Evolutionary conservation across 306 rosid genomes (phyloP).

Genomic region (Dryas drummondii): DNA sequence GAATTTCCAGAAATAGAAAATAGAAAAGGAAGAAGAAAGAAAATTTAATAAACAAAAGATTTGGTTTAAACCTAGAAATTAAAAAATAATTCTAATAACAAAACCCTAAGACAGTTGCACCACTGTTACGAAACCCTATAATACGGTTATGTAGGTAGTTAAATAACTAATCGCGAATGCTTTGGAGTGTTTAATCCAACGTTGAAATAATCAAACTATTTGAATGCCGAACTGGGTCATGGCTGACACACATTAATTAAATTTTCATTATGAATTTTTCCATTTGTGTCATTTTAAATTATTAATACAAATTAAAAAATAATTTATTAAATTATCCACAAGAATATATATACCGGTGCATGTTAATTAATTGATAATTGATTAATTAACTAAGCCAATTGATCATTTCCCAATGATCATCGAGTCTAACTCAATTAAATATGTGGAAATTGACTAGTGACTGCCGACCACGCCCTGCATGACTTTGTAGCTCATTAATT

Average conservation of each 20-base stretch:
- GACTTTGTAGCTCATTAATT: conserved; percentile 16
- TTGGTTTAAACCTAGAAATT: not conserved
- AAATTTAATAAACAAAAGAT: not conserved
- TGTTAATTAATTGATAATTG: not conserved
- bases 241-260: conserved; percentile 15
- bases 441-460: conserved; percentile 9
- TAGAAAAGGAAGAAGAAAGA: not conserved
- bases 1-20: too few species aligned
- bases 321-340: not conserved
- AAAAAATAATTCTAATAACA: not conserved
- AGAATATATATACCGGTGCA: not conserved
- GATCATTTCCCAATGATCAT: conserved; percentile 5
- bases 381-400: not conserved
- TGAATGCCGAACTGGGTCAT: not conserved
- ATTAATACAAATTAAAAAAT: not conserved
- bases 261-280: not conserved
- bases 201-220: conserved; percentile 2
- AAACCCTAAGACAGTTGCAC: conserved; percentile 13
- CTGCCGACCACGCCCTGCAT: conserved; percentile 26
- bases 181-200: conserved; percentile 18
- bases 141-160: conserved; percentile 38
- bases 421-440: not conserved
- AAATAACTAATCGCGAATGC: conserved; percentile 15
- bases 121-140: conserved; percentile 20
- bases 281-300: conserved; percentile 12